Percentiles rank a stretch among this genome's conserved stretches.
phyloP scores from a whole-genome alignment of 495 filamentous ascomycete species.

The Emericellopsis terricola region DNA sequence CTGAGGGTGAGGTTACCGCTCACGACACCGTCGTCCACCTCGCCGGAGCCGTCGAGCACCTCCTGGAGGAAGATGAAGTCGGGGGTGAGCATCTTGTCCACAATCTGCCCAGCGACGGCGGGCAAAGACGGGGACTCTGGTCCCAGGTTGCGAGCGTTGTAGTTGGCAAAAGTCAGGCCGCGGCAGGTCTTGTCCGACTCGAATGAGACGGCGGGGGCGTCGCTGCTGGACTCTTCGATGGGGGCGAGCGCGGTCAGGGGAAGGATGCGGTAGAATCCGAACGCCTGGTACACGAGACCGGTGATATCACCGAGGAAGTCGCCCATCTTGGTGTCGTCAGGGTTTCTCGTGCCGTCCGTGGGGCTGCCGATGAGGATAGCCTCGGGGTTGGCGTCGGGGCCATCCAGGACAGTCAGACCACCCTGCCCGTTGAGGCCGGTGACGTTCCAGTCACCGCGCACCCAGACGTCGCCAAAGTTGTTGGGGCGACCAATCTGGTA shows the following conservation, averaged over 20 bases:
- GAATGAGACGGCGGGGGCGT: conserved; percentile 18
- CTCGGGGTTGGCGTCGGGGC: conserved; percentile 41
- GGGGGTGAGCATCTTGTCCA: conserved; percentile 30
- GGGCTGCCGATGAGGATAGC: conserved; percentile 38
- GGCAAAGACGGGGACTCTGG: conserved; percentile 25
- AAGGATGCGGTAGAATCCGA: conserved; percentile 41
- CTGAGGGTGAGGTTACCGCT: conserved; percentile 26
- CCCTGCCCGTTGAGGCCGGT: conserved; percentile 33
- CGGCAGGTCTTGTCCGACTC: conserved; percentile 24
- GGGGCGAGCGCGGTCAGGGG: conserved; percentile 32
- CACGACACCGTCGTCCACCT: conserved; percentile 30
- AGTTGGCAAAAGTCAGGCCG: conserved; percentile 33
- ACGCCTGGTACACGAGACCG: conserved; percentile 35
- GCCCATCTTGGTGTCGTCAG: conserved; percentile 31
- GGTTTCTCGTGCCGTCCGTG: conserved; percentile 39
- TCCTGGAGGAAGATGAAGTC: conserved; percentile 41
- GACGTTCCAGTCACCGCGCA: conserved; percentile 33
- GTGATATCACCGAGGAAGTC: conserved; percentile 38
- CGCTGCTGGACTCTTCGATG: conserved; percentile 14
- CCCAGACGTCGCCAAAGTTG: conserved; percentile 43
- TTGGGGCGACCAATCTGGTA: conserved; percentile 31
- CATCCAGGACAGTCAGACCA: conserved; percentile 32
- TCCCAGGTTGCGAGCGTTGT: conserved; percentile 44
- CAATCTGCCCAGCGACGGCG: conserved; percentile 34
- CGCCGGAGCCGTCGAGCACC: conserved; percentile 39